Evolutionary conservation across 495 filamentous ascomycete species (phyloP).

Genomic region (Aspergillus conjunctus): DNA sequence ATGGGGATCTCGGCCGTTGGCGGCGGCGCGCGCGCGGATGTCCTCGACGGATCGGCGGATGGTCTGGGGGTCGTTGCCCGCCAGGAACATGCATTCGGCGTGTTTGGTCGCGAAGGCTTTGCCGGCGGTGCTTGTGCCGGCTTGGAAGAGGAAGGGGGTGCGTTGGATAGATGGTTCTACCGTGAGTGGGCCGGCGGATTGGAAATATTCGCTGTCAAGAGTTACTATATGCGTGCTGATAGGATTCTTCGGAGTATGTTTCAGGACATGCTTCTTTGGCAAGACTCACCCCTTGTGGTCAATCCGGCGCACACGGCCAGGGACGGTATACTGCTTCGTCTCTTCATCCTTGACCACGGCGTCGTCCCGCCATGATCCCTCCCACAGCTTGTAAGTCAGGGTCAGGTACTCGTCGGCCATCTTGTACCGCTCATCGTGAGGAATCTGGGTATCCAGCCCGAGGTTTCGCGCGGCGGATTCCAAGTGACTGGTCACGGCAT

Average conservation of each 20-base stretch:
- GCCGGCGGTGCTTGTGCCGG: constrained; percentile 62
- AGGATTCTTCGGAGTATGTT: not conserved
- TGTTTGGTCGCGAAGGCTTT: constrained; percentile 64
- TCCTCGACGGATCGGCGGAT: constrained; percentile 48
- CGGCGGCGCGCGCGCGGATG: constrained; percentile 48
- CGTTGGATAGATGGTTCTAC: constrained; percentile 65
- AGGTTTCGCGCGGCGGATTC: constrained; percentile 66
- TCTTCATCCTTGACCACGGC: constrained; percentile 54
- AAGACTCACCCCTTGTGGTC: constrained; percentile 56
- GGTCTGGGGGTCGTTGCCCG: constrained; percentile 48
- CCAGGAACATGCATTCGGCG: constrained; percentile 56
- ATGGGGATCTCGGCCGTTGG: constrained; percentile 44
- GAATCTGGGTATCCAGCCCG: constrained; percentile 54
- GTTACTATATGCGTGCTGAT: not conserved
- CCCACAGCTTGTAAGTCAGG: constrained; percentile 68
- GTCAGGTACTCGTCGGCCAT: constrained; percentile 67
- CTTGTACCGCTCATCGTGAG: constrained; percentile 68
- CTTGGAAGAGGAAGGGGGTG: constrained; percentile 65
- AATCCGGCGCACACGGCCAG: constrained; percentile 59
- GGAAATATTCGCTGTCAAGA: constrained; percentile 53
- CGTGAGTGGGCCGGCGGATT: constrained; percentile 64
- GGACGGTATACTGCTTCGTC: constrained; percentile 55
- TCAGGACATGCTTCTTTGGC: too few species aligned
- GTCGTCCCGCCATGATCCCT: constrained; percentile 68
- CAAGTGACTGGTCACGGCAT: constrained; percentile 67